Evolutionary conservation across 1,284 basidiomycete species (phyloP).

Genomic region (Papiliotrema fonsecae): DNA sequence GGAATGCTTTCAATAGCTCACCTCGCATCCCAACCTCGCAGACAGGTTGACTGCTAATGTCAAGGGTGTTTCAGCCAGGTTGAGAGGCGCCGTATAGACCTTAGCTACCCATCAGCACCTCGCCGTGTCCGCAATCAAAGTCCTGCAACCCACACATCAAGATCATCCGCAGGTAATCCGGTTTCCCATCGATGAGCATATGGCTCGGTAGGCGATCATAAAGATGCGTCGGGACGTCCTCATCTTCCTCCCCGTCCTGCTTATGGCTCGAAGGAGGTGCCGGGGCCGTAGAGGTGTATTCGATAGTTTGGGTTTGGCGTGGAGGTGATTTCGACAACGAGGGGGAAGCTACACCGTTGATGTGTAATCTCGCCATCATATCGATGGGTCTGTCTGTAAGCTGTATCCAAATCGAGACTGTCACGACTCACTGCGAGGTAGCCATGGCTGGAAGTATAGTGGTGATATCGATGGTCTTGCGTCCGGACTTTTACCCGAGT

Average conservation of each 20-base stretch:
- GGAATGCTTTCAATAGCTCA: conserved; percentile 5
- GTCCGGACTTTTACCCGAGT: background rate
- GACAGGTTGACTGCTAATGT: conserved; percentile 82
- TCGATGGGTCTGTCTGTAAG: background rate
- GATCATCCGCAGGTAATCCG: conserved; percentile 92
- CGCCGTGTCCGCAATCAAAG: conserved; percentile 3
- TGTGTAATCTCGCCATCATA: background rate
- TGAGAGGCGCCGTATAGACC: conserved; percentile 69
- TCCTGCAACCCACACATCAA: conserved; percentile 57
- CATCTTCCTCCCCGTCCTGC: conserved; percentile 31
- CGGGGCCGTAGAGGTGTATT: conserved; percentile 47
- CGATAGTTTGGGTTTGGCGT: conserved; percentile 27
- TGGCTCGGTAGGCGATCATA: conserved; percentile 45
- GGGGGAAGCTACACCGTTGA: background rate
- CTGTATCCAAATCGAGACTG: too few relatives aligned
- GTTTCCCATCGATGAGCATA: conserved; percentile 46
- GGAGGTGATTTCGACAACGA: conserved; percentile 6
- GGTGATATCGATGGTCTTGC: too few relatives aligned
- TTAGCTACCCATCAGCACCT: conserved; percentile 54
- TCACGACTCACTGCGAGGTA: background rate
- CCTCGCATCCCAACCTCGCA: conserved; percentile 75
- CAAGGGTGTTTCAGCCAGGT: conserved; percentile 87
- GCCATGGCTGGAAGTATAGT: background rate
- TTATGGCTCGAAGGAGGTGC: conserved; percentile 30
- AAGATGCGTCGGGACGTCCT: conserved; percentile 43